Conservation (phyloP, 1,284 basidiomycete genomes). For the Trichosporon sp. region DNA sequence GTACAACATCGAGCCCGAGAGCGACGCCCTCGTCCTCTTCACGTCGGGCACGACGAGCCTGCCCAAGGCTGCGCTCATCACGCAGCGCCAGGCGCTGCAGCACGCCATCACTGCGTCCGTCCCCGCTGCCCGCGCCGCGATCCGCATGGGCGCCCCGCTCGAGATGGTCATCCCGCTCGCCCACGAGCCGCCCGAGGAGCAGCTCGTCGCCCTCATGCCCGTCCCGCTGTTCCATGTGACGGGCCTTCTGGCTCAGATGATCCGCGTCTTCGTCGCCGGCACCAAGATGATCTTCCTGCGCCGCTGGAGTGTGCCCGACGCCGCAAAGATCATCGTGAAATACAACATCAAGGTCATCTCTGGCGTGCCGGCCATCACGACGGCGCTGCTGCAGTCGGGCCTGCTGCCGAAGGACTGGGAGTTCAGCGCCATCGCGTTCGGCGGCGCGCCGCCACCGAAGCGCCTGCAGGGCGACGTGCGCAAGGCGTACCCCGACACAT, state of each 20-base stretch:
- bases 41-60: slow-evolving; percentile 32
- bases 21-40: slow-evolving; percentile 40
- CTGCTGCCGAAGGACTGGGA: slow-evolving; percentile 24
- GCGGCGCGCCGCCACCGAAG: slow-evolving; percentile 40
- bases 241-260: slow-evolving; percentile 37
- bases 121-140: not conserved
- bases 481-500: slow-evolving; percentile 27
- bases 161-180: not conserved
- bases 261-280: slow-evolving; percentile 42
- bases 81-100: slow-evolving; percentile 33
- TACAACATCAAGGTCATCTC: slow-evolving; percentile 34
- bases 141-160: not conserved
- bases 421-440: slow-evolving; percentile 38
- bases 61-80: slow-evolving; percentile 38
- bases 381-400: slow-evolving; percentile 31
- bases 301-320: slow-evolving; percentile 32
- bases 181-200: slow-evolving; percentile 8
- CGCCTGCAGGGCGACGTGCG: slow-evolving; percentile 33
- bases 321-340: slow-evolving; percentile 26
- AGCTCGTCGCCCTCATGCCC: slow-evolving; percentile 20
- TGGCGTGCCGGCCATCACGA: slow-evolving; percentile 40
- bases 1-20: slow-evolving; percentile 27
- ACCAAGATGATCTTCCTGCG: slow-evolving; percentile 36
- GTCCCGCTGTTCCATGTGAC: slow-evolving; percentile 46
- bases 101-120: slow-evolving; percentile 22